Evolutionary conservation across 768 basidiomycete genomes (phyloP).

Genomic region (Coprinopsis sp.): DNA sequence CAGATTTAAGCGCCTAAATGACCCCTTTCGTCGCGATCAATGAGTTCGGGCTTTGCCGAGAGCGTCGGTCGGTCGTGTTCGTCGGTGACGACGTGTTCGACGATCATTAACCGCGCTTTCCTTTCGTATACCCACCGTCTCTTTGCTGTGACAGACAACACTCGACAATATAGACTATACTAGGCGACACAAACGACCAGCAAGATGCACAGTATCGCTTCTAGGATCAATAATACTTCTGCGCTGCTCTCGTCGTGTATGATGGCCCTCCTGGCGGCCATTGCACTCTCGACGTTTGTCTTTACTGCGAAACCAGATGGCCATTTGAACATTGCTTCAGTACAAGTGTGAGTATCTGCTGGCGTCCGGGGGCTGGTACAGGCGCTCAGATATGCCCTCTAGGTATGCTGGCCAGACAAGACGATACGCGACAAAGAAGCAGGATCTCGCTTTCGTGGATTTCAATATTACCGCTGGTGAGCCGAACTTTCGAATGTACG

Average conservation of each 20-base stretch:
- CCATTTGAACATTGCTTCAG: constrained; percentile 50
- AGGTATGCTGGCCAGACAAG: constrained; percentile 40
- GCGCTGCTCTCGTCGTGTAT: constrained; percentile 70
- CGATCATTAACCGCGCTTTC: constrained; percentile 3
- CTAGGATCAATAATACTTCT: constrained; percentile 71
- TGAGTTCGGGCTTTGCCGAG: constrained; percentile 1
- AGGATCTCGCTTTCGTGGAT: constrained; percentile 75
- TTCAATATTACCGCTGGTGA: constrained; percentile 80
- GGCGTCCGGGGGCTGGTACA: not conserved
- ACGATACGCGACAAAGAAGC: constrained; percentile 54
- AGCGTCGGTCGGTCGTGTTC: constrained; percentile 1
- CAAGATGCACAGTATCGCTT: constrained; percentile 64
- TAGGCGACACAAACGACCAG: no score
- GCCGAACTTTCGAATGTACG: constrained; percentile 15
- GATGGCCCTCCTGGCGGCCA: constrained; percentile 64
- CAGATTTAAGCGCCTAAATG: not conserved
- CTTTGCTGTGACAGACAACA: no score
- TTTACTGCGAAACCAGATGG: constrained; percentile 57
- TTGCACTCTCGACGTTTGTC: constrained; percentile 71
- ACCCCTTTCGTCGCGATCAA: constrained; percentile 1
- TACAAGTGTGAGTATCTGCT: constrained; percentile 65
- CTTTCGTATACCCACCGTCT: constrained; percentile 7
- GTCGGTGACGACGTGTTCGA: constrained; percentile 10
- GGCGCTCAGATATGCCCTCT: not conserved
- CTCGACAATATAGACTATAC: no score